phyloP scores from a whole-genome alignment of 2,329 filamentous ascomycete genomes.

The Setomelanomma holmii region DNA sequence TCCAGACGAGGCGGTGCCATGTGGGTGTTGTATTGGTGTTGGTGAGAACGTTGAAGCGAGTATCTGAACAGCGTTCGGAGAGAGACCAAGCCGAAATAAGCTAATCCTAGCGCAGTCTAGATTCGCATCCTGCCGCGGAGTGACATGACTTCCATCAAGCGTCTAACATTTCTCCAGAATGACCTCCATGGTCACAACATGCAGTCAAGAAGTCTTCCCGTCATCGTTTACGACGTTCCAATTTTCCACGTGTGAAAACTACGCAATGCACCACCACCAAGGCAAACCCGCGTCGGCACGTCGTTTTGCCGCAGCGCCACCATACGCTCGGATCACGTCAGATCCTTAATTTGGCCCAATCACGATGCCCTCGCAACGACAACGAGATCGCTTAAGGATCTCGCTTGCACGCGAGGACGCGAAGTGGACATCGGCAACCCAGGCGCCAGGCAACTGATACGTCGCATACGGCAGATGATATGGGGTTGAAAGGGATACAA shows the following conservation, averaged over 20 bases:
- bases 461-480: slow-evolving; percentile 21
- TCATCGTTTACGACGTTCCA: not conserved
- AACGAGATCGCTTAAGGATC: slow-evolving; percentile 22
- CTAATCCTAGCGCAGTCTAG: not conserved
- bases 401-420: slow-evolving; percentile 11
- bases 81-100: not conserved
- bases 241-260: not conserved
- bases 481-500: slow-evolving; percentile 5
- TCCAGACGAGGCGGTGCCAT: not conserved
- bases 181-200: not conserved
- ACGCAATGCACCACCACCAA: not conserved
- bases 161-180: not conserved
- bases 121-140: not conserved
- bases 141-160: not conserved
- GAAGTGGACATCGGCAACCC: slow-evolving; percentile 3
- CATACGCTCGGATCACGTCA: slow-evolving; percentile 7
- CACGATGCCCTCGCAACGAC: not conserved
- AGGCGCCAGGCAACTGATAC: slow-evolving; percentile 10
- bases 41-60: not conserved
- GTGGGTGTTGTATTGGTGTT: not conserved
- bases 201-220: not conserved
- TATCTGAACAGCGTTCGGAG: not conserved
- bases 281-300: not conserved
- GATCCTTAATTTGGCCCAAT: slow-evolving; percentile 1
- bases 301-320: slow-evolving; percentile 7